Percentiles rank a stretch among this genome's conserved stretches.
Evolutionary conservation across 805 yeast genomes (phyloP).

Genomic region (Saccharomycopsis javanensis): DNA sequence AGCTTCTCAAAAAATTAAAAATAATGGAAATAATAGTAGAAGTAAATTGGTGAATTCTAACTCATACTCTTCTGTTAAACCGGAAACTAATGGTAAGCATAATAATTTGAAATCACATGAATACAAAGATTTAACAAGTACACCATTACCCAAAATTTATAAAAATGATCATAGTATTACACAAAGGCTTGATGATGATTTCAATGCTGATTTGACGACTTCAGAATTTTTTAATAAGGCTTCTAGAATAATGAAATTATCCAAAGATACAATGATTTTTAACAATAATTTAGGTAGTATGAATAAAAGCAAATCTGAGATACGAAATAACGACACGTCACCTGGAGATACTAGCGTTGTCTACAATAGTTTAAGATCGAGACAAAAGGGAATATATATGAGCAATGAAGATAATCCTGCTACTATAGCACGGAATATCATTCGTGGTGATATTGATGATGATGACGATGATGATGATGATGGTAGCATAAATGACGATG

Average conservation of each 20-base stretch:
- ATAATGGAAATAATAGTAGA: not conserved
- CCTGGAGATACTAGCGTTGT: not conserved
- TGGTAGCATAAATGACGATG: not conserved
- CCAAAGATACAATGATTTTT: constrained; percentile 24
- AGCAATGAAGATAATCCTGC: constrained; percentile 17
- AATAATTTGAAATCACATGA: not conserved
- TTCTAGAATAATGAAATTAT: constrained; percentile 23
- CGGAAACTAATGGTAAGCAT: not conserved
- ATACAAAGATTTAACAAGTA: constrained; percentile 11
- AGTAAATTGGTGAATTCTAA: not conserved
- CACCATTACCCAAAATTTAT: constrained; percentile 17
- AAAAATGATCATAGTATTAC: not conserved
- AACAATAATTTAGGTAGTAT: constrained; percentile 2
- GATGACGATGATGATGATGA: constrained; percentile 26
- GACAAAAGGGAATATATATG: constrained; percentile 24
- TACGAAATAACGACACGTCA: constrained; percentile 14
- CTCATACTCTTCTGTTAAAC: not conserved
- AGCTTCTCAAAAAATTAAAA: not conserved
- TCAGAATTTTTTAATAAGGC: constrained; percentile 25
- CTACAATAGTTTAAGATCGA: constrained; percentile 10
- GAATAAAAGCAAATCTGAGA: constrained; percentile 17
- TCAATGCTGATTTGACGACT: constrained; percentile 4
- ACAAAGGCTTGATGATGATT: constrained; percentile 1
- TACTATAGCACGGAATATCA: not conserved
- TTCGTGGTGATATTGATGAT: constrained; percentile 20